Conservation (phyloP, 106 monocot genomes). For the Apostasia ramifera region DNA sequence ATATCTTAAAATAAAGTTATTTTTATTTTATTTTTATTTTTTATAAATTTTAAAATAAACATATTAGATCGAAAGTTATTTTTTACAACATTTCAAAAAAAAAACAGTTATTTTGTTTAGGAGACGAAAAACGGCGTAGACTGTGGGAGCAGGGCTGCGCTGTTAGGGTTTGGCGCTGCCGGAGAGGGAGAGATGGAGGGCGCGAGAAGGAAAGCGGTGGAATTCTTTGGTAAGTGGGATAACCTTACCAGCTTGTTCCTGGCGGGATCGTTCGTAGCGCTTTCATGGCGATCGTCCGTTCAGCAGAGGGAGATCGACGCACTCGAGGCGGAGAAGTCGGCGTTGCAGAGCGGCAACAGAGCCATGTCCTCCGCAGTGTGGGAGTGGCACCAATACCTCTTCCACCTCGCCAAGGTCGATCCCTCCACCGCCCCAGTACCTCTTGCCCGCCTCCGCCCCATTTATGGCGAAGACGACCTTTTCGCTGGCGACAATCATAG, state of each 20-base stretch:
- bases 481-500: neutral
- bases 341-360: slow-evolving; percentile 21
- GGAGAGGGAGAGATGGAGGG: slow-evolving; percentile 9
- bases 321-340: slow-evolving; percentile 48
- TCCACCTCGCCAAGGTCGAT: slow-evolving; percentile 20
- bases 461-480: slow-evolving; percentile 41
- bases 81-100: no score
- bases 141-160: no score
- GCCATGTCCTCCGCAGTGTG: slow-evolving; percentile 40
- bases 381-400: slow-evolving; percentile 44
- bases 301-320: slow-evolving; percentile 48
- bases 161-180: no score
- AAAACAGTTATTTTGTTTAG: no score
- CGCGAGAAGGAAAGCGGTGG: neutral
- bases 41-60: no score
- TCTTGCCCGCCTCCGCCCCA: slow-evolving; percentile 28
- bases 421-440: slow-evolving; percentile 27
- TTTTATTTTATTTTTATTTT: no score
- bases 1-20: no score
- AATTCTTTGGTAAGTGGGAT: slow-evolving; percentile 19
- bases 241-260: slow-evolving; percentile 32
- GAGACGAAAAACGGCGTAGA: no score
- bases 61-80: no score
- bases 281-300: slow-evolving; percentile 29
- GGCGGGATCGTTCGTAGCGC: slow-evolving; percentile 20